Conservation (phyloP, 2,329 filamentous ascomycete genomes). For the Pleomassaria siparia region DNA sequence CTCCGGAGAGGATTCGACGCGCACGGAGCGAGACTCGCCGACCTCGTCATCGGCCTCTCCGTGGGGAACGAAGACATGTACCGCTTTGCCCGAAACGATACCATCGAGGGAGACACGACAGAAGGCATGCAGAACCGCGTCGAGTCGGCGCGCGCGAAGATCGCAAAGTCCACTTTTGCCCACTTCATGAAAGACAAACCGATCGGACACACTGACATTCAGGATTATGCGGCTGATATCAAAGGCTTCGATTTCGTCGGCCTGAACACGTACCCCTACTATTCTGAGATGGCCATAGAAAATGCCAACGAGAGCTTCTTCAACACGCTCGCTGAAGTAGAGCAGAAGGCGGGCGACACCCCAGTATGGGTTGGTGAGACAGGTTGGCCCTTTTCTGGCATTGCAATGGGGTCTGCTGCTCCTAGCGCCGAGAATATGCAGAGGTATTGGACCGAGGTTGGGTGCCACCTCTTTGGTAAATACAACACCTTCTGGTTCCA, state of each 20-base stretch:
- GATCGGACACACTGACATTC: conserved; percentile 39
- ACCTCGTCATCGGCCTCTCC: conserved; percentile 39
- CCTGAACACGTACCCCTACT: conserved; percentile 39
- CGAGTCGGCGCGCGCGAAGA: conserved; percentile 38
- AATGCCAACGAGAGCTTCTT: conserved; percentile 42
- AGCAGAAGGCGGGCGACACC: conserved; percentile 19
- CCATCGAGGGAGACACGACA: conserved; percentile 59
- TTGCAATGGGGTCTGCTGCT: conserved; percentile 9
- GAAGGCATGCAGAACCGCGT: conserved; percentile 63
- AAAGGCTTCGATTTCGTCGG: conserved; percentile 36
- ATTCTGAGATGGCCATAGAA: conserved; percentile 32
- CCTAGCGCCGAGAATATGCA: conserved; percentile 26
- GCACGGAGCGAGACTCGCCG: conserved; percentile 53
- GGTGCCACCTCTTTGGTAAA: conserved; percentile 31
- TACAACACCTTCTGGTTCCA: conserved; percentile 39
- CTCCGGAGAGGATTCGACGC: conserved; percentile 33
- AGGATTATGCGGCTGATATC: conserved; percentile 21
- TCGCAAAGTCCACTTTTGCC: conserved; percentile 62
- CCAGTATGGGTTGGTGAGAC: conserved; percentile 41
- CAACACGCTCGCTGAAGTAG: conserved; percentile 19
- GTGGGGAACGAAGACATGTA: conserved; percentile 57
- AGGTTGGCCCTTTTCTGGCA: conserved; percentile 30
- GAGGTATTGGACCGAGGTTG: conserved; percentile 33
- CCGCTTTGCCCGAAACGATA: conserved; percentile 48
- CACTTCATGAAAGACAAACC: conserved; percentile 45